Percentiles rank a stretch among this genome's conserved stretches.
These are phyloP conservation scores for Spathaspora arborariae DNA, from an alignment of 805 yeast species.

Conservation along the genomic window DNA sequence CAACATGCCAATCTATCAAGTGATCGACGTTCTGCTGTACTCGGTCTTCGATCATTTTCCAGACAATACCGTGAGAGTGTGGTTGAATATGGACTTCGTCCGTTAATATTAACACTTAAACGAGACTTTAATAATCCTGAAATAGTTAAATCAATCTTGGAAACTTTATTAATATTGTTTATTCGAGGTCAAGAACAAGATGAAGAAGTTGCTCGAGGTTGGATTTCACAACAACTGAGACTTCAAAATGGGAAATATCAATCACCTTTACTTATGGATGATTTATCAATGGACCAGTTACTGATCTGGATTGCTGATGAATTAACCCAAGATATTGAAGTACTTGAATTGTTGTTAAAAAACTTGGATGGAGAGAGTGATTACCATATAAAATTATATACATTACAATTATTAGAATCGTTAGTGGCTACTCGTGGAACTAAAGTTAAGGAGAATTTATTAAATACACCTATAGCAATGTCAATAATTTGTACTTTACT, in stretches of 20 bases:
- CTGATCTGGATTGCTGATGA: slow-evolving; percentile 96
- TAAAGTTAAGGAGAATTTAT: slow-evolving; percentile 68
- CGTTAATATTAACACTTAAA: slow-evolving; percentile 60
- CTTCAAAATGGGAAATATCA: slow-evolving; percentile 75
- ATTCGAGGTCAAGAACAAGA: slow-evolving; percentile 56
- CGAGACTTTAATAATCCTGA: slow-evolving; percentile 69
- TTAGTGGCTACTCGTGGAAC: slow-evolving; percentile 71
- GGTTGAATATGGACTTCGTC: slow-evolving; percentile 79
- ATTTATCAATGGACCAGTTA: slow-evolving; percentile 69
- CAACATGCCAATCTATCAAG: slow-evolving; percentile 75
- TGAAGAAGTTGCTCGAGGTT: slow-evolving; percentile 61
- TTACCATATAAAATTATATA: slow-evolving; percentile 75
- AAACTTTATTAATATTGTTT: slow-evolving; percentile 78
- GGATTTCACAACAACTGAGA: slow-evolving; percentile 75
- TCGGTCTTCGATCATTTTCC: slow-evolving; percentile 84
- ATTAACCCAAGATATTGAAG: slow-evolving; percentile 53
- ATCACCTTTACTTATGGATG: slow-evolving; percentile 60
- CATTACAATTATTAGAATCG: slow-evolving; percentile 82
- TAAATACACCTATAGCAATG: slow-evolving; percentile 73
- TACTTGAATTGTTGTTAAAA: slow-evolving; percentile 25
- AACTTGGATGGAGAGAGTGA: slow-evolving; percentile 52
- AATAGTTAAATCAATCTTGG: slow-evolving; percentile 74
- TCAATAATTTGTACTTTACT: slow-evolving; percentile 62
- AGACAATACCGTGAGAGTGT: slow-evolving; percentile 88
- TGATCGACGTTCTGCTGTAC: slow-evolving; percentile 87